Conservation (phyloP, 129 eudicot genomes). For the Escallonia rubra region DNA sequence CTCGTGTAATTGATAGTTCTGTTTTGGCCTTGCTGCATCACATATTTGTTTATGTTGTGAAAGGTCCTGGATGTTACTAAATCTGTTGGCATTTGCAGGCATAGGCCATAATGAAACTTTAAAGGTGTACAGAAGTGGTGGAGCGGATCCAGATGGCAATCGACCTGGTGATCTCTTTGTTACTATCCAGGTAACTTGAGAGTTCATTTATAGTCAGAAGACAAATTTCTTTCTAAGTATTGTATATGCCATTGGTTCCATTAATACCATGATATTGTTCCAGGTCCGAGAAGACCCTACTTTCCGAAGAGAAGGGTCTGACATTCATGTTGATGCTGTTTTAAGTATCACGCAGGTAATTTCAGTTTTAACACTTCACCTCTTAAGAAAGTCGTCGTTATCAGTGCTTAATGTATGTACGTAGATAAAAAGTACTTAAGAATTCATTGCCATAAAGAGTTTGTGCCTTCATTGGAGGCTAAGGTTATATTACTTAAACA, state of each 20-base stretch:
- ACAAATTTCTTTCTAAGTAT: background rate
- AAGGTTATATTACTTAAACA: no score
- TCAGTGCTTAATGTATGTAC: no score
- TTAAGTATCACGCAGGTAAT: slow-evolving; percentile 82
- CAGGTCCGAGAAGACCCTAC: slow-evolving; percentile 89
- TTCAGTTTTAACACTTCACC: no score
- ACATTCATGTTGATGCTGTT: slow-evolving; percentile 81
- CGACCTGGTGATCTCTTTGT: slow-evolving; percentile 90
- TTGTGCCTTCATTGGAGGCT: no score
- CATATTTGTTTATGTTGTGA: slow-evolving; percentile 1
- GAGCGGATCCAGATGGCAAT: slow-evolving; percentile 95
- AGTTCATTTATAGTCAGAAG: background rate
- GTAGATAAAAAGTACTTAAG: no score
- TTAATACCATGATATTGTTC: slow-evolving; percentile 6
- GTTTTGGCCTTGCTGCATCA: background rate
- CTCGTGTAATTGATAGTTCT: no score
- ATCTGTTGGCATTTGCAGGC: slow-evolving; percentile 42
- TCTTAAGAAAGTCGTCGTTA: no score
- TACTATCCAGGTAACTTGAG: slow-evolving; percentile 49
- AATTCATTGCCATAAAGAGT: no score
- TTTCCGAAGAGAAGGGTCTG: slow-evolving; percentile 78
- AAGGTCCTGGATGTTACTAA: background rate
- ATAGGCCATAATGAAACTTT: slow-evolving; percentile 65
- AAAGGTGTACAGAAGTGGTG: slow-evolving; percentile 72
- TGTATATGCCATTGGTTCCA: background rate